A percentile compares a stretch with the other conserved stretches of the same genome.
Evolutionary conservation across 768 basidiomycete species (phyloP).

Genomic region (Lenzites betulinus): DNA sequence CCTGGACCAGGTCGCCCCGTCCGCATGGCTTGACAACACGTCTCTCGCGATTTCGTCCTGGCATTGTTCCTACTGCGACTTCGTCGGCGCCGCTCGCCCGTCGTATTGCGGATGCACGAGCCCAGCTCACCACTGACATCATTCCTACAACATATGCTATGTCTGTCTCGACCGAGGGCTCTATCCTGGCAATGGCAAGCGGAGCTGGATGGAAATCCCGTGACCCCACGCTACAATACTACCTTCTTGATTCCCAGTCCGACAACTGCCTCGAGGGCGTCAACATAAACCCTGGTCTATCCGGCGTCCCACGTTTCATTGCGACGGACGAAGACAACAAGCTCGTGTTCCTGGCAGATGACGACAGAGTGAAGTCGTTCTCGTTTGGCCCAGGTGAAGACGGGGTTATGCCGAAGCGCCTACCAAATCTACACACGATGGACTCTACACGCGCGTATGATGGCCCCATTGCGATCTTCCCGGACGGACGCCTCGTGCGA

Average conservation of each 20-base stretch:
- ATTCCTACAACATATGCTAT: slow-evolving; percentile 18
- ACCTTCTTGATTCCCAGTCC: slow-evolving; percentile 26
- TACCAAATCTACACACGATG: slow-evolving; percentile 37
- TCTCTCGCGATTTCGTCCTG: slow-evolving; percentile 38
- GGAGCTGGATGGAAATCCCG: slow-evolving; percentile 39
- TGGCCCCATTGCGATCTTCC: slow-evolving; percentile 38
- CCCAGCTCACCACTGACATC: slow-evolving; percentile 32
- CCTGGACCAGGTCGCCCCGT: slow-evolving; percentile 29
- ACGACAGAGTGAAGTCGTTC: slow-evolving; percentile 41
- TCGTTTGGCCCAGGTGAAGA: slow-evolving; percentile 26
- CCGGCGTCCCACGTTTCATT: slow-evolving; percentile 25
- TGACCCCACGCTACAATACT: slow-evolving; percentile 33
- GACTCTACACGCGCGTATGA: slow-evolving; percentile 14
- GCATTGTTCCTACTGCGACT: slow-evolving; percentile 24
- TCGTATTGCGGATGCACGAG: slow-evolving; percentile 38
- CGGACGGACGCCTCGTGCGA: slow-evolving; percentile 32
- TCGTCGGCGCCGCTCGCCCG: slow-evolving; percentile 28
- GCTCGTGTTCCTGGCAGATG: slow-evolving; percentile 41
- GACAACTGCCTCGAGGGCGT: slow-evolving; percentile 16
- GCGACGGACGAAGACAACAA: slow-evolving; percentile 37
- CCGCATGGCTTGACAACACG: slow-evolving; percentile 36
- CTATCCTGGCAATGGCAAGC: slow-evolving; percentile 29
- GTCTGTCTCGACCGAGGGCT: slow-evolving; percentile 26
- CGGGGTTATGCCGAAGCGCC: not conserved
- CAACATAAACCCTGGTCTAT: slow-evolving; percentile 28